A percentile compares a stretch with the other conserved stretches of the same genome.
Conservation (phyloP, 805 yeast species). For the Kuraishia hungarica region DNA sequence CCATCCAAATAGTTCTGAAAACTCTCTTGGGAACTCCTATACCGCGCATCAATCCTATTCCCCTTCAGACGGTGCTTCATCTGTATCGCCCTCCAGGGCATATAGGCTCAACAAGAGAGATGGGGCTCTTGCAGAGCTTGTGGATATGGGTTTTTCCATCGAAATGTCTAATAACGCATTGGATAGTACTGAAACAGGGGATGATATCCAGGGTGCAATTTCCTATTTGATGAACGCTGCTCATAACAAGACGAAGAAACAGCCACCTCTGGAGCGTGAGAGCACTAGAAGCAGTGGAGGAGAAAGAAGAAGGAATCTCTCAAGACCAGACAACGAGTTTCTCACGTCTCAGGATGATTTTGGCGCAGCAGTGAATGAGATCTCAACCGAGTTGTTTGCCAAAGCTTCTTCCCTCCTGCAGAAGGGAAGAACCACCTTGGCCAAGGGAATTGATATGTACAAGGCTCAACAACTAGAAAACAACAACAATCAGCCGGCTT, state of each 20-base stretch:
- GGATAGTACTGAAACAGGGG: slow-evolving; percentile 37
- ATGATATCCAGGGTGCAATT: slow-evolving; percentile 58
- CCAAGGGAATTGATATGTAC: slow-evolving; percentile 54
- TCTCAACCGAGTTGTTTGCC: slow-evolving; percentile 46
- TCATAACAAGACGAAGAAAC: slow-evolving; percentile 23
- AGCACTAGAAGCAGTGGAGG: slow-evolving; percentile 14
- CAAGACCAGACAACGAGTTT: slow-evolving; percentile 3
- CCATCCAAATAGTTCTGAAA: not conserved
- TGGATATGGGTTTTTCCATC: slow-evolving; percentile 73
- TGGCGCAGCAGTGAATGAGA: slow-evolving; percentile 35
- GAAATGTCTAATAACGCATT: slow-evolving; percentile 57
- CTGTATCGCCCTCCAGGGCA: slow-evolving; percentile 2
- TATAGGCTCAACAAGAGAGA: slow-evolving; percentile 24
- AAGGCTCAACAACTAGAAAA: slow-evolving; percentile 25
- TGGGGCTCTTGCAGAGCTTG: slow-evolving; percentile 52
- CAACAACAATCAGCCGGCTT: slow-evolving; percentile 44
- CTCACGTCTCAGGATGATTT: slow-evolving; percentile 21
- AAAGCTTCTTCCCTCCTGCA: slow-evolving; percentile 53
- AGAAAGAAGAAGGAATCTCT: not conserved
- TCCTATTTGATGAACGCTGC: slow-evolving; percentile 56
- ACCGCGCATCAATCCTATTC: not conserved
- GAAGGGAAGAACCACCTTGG: slow-evolving; percentile 51
- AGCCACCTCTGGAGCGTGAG: not conserved
- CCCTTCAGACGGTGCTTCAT: not conserved
- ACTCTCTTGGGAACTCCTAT: not conserved